These are phyloP conservation scores for Suillus fuscotomentosus DNA, from an alignment of 768 basidiomycete species.

Conservation along the genomic window DNA sequence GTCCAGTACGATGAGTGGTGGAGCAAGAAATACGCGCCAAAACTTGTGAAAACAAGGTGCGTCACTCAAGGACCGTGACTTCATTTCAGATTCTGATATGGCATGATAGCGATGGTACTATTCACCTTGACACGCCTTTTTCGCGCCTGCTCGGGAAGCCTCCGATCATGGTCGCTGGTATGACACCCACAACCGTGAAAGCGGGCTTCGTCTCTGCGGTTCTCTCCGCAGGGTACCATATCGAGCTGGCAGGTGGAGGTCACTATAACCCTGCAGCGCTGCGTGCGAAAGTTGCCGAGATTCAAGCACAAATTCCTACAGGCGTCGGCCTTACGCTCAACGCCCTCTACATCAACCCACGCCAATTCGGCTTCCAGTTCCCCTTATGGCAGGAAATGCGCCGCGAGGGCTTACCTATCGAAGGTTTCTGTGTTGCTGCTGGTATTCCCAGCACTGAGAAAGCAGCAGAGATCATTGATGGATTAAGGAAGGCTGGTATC, in stretches of 20 bases:
- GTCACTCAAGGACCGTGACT: conserved; percentile 11
- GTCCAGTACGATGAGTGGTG: conserved; percentile 86
- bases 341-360: conserved; percentile 96
- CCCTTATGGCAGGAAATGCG: conserved; percentile 99
- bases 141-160: conserved; percentile 95
- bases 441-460: conserved; percentile 97
- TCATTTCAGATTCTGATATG: conserved; percentile 13
- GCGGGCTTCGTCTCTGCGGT: conserved; percentile 93
- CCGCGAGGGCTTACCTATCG: conserved; percentile 89
- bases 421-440: conserved; percentile 99
- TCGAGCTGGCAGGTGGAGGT: conserved; percentile 96
- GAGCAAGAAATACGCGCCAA: conserved; percentile 85
- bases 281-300: conserved; percentile 89
- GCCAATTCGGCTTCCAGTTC: conserved; percentile 95
- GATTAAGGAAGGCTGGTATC: conserved; percentile 79
- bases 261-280: conserved; percentile 93
- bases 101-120: conserved; percentile 71
- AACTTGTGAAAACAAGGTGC: conserved; percentile 86
- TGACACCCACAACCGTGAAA: conserved; percentile 98
- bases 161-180: conserved; percentile 99
- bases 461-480: conserved; percentile 92
- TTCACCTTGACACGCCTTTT: conserved; percentile 95
- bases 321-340: conserved; percentile 95
- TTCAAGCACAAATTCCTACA: conserved; percentile 77
- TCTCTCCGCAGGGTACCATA: conserved; percentile 90